Evolutionary conservation across 2,329 filamentous ascomycete genomes (phyloP).

Genomic region (Fusarium caatingaense): DNA sequence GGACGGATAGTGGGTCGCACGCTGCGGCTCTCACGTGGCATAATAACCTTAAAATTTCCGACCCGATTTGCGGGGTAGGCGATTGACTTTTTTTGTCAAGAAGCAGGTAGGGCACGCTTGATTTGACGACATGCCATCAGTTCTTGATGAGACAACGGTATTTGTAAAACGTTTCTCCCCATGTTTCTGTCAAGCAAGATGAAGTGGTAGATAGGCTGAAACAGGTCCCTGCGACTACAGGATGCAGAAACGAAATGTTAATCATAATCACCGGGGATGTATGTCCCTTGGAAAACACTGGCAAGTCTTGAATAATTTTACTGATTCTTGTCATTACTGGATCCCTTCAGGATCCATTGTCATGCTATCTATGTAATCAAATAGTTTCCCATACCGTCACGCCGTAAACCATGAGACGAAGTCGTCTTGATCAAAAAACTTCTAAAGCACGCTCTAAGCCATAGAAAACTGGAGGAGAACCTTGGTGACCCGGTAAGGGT

Average conservation of each 20-base stretch:
- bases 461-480: constrained; percentile 63
- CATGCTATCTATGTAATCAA: constrained; percentile 35
- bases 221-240: not conserved
- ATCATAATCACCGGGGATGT: not conserved
- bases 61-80: not conserved
- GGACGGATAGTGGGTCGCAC: not conserved
- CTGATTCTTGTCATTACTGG: constrained; percentile 27
- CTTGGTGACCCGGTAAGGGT: constrained; percentile 85
- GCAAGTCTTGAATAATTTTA: not conserved
- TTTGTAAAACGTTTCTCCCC: not conserved
- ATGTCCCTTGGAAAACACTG: not conserved
- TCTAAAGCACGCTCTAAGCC: constrained; percentile 28
- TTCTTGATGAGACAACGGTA: not conserved
- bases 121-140: not conserved
- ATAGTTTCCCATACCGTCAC: constrained; percentile 28
- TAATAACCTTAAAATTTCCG: constrained; percentile 8
- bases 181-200: not conserved
- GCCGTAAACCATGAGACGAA: constrained; percentile 24
- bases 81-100: not conserved
- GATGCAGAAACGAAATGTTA: not conserved
- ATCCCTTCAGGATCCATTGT: not conserved
- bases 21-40: not conserved
- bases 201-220: not conserved
- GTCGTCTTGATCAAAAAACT: constrained; percentile 7
- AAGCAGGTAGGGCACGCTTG: not conserved